Percentiles rank a stretch among this genome's conserved stretches.
Evolutionary conservation across 345 rosid genomes (phyloP).

Genomic region (Bruguiera gymnorhiza): DNA sequence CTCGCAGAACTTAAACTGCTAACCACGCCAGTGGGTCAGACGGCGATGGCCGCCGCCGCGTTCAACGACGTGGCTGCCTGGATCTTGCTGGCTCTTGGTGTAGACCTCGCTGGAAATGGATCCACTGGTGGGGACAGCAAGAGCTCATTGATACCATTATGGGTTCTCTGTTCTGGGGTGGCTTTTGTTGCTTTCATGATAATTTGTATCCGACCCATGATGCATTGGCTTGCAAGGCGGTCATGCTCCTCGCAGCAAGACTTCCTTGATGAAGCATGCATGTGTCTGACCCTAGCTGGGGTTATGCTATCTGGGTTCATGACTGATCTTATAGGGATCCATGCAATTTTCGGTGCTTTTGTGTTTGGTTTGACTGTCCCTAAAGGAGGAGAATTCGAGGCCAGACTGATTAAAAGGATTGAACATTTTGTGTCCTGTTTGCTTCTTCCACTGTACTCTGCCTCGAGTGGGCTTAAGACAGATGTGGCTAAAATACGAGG

Average conservation of each 20-base stretch:
- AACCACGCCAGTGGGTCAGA: conserved; percentile 61
- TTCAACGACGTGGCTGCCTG: conserved; percentile 83
- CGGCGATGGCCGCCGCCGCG: conserved; percentile 90
- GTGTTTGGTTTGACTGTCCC: conserved; percentile 52
- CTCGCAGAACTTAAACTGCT: conserved; percentile 80
- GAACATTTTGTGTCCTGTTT: conserved; percentile 55
- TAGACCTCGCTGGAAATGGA: conserved; percentile 50
- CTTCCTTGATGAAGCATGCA: conserved; percentile 37
- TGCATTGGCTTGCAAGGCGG: conserved; percentile 19
- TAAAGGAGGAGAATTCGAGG: conserved; percentile 40
- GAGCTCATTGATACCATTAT: conserved; percentile 36
- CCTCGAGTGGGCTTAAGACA: conserved; percentile 56
- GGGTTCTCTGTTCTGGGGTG: conserved; percentile 47
- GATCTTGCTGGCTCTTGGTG: conserved; percentile 71
- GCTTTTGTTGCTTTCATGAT: conserved; percentile 46
- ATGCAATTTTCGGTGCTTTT: conserved; percentile 52
- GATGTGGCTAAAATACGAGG: conserved; percentile 48
- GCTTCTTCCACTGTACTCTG: conserved; percentile 52
- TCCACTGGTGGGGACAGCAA: conserved; percentile 3
- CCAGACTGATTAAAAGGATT: conserved; percentile 36
- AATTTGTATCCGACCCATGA: conserved; percentile 15
- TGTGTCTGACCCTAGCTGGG: conserved; percentile 43
- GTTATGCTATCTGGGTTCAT: conserved; percentile 51
- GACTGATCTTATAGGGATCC: conserved; percentile 56
- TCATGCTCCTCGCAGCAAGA: conserved; percentile 30